Evolutionary conservation across 1,284 basidiomycete genomes (phyloP).

Genomic region (Pseudozyma sp.): DNA sequence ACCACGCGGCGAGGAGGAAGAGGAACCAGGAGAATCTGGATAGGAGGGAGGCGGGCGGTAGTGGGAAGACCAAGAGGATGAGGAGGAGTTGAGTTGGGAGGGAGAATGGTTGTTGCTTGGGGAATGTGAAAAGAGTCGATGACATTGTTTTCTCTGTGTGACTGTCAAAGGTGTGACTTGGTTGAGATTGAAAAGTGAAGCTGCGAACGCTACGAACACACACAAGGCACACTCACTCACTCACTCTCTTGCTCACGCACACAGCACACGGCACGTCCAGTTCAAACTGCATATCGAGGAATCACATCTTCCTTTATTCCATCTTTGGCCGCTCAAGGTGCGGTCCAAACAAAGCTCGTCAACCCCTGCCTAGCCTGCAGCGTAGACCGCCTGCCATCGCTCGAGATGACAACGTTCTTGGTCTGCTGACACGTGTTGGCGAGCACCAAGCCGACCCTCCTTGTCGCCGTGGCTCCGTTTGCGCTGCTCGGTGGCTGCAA

Average conservation of each 20-base stretch:
- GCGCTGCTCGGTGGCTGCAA: conserved; percentile 21
- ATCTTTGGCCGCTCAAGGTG: conserved; percentile 18
- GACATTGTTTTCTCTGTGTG: neutral
- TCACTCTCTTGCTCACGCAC: too few species aligned
- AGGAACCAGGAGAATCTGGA: conserved; percentile 37
- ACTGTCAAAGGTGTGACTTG: too few species aligned
- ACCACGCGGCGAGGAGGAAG: conserved; percentile 34
- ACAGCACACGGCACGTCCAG: too few species aligned
- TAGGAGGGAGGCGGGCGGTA: conserved; percentile 35
- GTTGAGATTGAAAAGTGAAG: too few species aligned
- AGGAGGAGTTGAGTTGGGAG: conserved; percentile 7
- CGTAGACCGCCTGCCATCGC: conserved; percentile 40
- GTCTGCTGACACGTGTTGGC: conserved; percentile 42
- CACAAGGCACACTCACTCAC: too few species aligned
- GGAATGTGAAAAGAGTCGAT: neutral
- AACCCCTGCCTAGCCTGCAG: conserved; percentile 32
- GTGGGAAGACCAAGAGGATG: conserved; percentile 38
- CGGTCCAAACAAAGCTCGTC: conserved; percentile 53
- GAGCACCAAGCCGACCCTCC: conserved; percentile 42
- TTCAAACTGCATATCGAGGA: too few species aligned
- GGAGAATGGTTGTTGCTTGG: neutral
- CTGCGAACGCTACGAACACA: too few species aligned
- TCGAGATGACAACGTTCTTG: conserved; percentile 28
- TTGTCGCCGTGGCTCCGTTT: conserved; percentile 9
- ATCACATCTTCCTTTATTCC: too few species aligned